Percentiles rank a stretch among this genome's conserved stretches.
phyloP scores from a whole-genome alignment of 1,284 basidiomycete genomes.

The Moesziomyces aphidis region DNA sequence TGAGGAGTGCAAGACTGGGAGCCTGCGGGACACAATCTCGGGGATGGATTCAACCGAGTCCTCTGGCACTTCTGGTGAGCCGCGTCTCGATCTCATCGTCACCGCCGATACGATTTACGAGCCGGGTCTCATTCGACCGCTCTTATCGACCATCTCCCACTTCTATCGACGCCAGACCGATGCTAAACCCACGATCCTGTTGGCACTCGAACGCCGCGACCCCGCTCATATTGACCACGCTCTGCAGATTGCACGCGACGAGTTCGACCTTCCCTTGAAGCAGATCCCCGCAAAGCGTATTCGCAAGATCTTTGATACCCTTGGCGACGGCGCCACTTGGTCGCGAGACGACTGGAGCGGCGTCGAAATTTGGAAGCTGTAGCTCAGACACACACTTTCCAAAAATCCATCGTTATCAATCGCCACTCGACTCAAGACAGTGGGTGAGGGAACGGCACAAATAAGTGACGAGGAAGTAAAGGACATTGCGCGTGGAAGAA shows the following conservation, averaged over 20 bases:
- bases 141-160: conserved; percentile 77
- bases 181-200: conserved; percentile 72
- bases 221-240: conserved; percentile 24
- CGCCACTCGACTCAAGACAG: neutral
- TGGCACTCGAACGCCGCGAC: conserved; percentile 44
- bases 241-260: conserved; percentile 37
- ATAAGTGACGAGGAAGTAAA: no score
- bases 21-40: neutral
- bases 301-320: conserved; percentile 74
- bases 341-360: conserved; percentile 78
- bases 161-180: conserved; percentile 59
- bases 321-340: conserved; percentile 72
- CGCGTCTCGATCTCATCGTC: conserved; percentile 77
- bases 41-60: neutral
- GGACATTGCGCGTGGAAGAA: no score
- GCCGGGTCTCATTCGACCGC: conserved; percentile 75
- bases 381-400: neutral
- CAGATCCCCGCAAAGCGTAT: conserved; percentile 76
- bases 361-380: conserved; percentile 77
- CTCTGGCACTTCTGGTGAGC: neutral
- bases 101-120: conserved; percentile 87
- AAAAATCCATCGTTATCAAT: no score
- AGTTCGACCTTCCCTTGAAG: conserved; percentile 74
- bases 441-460: neutral
- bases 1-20: neutral